A percentile compares a stretch with the other conserved stretches of the same genome.
Evolutionary conservation across 306 rosid species (phyloP).

Genomic region (Cucurbita moschata): DNA sequence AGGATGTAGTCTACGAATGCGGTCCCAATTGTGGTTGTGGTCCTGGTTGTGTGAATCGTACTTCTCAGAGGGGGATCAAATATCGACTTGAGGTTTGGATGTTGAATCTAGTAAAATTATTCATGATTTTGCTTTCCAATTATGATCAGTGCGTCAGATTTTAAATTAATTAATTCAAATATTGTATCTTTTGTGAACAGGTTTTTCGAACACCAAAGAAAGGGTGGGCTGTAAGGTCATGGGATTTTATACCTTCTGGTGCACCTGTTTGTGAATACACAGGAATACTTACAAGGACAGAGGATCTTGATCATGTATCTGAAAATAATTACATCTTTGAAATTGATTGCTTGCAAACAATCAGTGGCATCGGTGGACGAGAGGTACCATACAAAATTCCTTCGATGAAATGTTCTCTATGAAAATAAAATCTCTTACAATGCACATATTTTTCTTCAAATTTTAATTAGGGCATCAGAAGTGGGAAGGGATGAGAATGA

Average conservation of each 20-base stretch:
- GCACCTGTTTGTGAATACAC: conserved; percentile 93
- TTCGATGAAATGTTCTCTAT: background rate
- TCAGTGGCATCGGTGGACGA: conserved; percentile 80
- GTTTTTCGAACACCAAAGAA: conserved; percentile 83
- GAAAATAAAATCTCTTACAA: background rate
- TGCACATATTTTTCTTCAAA: background rate
- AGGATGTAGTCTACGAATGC: conserved; percentile 84
- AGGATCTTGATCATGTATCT: conserved; percentile 45
- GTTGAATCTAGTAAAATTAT: background rate
- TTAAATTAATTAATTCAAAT: background rate
- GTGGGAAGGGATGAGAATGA: too few relatives aligned
- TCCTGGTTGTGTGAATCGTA: conserved; percentile 62
- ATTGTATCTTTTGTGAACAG: conserved; percentile 18
- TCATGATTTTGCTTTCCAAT: background rate
- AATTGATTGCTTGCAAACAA: conserved; percentile 86
- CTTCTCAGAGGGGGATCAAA: conserved; percentile 67
- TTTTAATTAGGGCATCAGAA: too few relatives aligned
- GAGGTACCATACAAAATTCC: conserved; percentile 37
- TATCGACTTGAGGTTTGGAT: conserved; percentile 67
- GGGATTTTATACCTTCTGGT: conserved; percentile 97
- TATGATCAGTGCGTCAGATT: background rate
- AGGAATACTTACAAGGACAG: conserved; percentile 60
- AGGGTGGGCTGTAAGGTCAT: conserved; percentile 97
- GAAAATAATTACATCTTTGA: conserved; percentile 84
- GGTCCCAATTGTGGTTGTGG: conserved; percentile 93